Evolutionary conservation across 768 basidiomycete species (phyloP).

Genomic region (Scleroderma bovista): DNA sequence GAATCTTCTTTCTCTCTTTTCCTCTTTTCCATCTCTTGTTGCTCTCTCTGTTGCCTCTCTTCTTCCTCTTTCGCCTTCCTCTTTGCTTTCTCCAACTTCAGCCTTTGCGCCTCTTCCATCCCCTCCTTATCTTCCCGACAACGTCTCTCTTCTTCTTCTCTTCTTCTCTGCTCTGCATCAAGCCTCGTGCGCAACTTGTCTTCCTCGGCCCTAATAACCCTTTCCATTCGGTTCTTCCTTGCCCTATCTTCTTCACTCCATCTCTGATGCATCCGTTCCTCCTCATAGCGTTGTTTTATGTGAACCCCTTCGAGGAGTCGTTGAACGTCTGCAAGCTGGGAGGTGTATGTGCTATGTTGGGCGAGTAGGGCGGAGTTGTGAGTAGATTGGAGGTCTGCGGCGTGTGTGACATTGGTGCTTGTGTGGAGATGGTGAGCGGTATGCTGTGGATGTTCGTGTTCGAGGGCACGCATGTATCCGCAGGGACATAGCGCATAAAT

Average conservation of each 20-base stretch:
- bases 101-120: slow-evolving; percentile 45
- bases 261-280: slow-evolving; percentile 36
- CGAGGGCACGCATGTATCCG: background rate
- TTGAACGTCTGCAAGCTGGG: slow-evolving; percentile 51
- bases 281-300: slow-evolving; percentile 40
- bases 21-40: slow-evolving; percentile 38
- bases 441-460: slow-evolving; percentile 21
- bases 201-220: slow-evolving; percentile 57
- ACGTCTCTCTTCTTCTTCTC: slow-evolving; percentile 43
- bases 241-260: slow-evolving; percentile 42
- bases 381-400: slow-evolving; percentile 21
- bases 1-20: slow-evolving; percentile 29
- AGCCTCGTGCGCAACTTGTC: slow-evolving; percentile 46
- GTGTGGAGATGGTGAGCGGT: slow-evolving; percentile 28
- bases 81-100: slow-evolving; percentile 36
- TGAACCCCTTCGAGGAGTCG: slow-evolving; percentile 38
- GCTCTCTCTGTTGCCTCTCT: slow-evolving; percentile 37
- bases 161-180: slow-evolving; percentile 51
- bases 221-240: slow-evolving; percentile 57
- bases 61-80: slow-evolving; percentile 47
- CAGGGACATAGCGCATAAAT: too few relatives aligned
- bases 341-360: slow-evolving; percentile 37
- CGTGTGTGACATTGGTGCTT: background rate
- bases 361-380: slow-evolving; percentile 13
- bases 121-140: slow-evolving; percentile 43